These are phyloP conservation scores for Gloeopeniophorella convolvens DNA, from an alignment of 768 basidiomycete genomes.

Conservation along the genomic window DNA sequence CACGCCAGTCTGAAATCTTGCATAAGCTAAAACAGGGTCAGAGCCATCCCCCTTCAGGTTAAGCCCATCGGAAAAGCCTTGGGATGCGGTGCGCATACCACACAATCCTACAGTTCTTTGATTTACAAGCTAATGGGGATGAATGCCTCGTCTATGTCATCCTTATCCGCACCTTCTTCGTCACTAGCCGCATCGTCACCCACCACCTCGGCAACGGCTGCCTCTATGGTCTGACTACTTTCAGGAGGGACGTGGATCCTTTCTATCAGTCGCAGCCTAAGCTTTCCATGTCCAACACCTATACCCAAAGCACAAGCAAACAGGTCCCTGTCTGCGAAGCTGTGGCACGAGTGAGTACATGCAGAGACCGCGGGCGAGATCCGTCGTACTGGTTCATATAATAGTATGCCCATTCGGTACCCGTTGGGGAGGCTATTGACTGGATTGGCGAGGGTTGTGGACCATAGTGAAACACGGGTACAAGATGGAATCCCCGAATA, in stretches of 20 bases:
- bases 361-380: neutral
- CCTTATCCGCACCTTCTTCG: no score
- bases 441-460: neutral
- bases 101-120: no score
- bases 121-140: no score
- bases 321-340: slow-evolving; percentile 24
- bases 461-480: slow-evolving; percentile 32
- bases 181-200: no score
- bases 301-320: slow-evolving; percentile 15
- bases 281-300: slow-evolving; percentile 16
- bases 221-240: no score
- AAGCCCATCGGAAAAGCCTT: no score
- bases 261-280: neutral
- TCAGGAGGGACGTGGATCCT: neutral
- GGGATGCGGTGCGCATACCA: no score
- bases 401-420: neutral
- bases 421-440: neutral
- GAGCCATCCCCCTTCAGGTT: no score
- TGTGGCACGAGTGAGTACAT: neutral
- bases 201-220: no score
- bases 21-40: no score
- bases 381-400: neutral
- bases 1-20: no score
- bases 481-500: slow-evolving; percentile 35
- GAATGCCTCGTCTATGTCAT: no score